Evolutionary conservation across 1,139 yeast species (phyloP), one percentile per base, ranked within the genome.

Genomic region (Sugiyamaella neomexicana): DNA sequence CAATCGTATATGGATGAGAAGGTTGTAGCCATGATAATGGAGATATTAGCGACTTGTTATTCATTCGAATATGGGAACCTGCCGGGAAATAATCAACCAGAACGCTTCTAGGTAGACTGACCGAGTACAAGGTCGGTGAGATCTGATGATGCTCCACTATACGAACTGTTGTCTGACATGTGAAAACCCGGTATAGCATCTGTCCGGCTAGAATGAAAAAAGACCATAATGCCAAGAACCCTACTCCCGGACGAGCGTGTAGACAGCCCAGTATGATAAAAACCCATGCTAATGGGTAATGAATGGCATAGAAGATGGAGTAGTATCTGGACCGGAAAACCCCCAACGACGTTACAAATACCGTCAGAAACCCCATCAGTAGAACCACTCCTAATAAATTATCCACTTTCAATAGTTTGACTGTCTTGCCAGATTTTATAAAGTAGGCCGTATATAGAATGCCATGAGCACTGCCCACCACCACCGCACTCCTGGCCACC

Each of bases 1-100:
- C 91, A 37, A 90, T 72, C 0, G 97, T 88, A 66, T 84, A 90
- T 1, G 97, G 97, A 67, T 90, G 97, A 32, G 85, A 77, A 10
- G 89, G 81, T 50, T 69, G 72, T 3, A 77, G 40, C 67, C 86
- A 76, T 27, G 74, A 73, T 20, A 76, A 57, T 0, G 71, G 70
- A 38, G 69, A 63, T 53, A 60, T 63, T 20, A 67, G 61, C 1
- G 74, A 54, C 9, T 62, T 60, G 5, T 42, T 46, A 0, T 77
- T 71, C 0, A 81, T 45, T 45, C 85, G 69, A 10, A 81, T 48
- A 62, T 81, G 85, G 2, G 81, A 69, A 0, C 80, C 84, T 0
- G 79, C 72, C 2, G 63, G 57, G 55, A 72, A 74, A 31, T 60
- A 53, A 17, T 57, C 62, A 6, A 71, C 70, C 23, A 72, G 55